phyloP scores from a whole-genome alignment of 371 early-diverging fungal genomes.

The Mucor piriformis region DNA sequence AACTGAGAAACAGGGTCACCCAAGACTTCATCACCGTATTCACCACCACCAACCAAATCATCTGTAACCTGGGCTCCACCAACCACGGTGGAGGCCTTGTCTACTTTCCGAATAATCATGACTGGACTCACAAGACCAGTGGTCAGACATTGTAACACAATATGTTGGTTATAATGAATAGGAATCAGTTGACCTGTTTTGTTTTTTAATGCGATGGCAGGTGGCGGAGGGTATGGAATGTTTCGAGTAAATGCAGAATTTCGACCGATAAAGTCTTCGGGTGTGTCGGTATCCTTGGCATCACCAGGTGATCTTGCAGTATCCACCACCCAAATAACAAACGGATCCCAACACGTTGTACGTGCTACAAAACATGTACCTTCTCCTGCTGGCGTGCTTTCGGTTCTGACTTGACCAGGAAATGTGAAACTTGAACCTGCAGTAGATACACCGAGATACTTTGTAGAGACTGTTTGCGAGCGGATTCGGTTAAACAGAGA shows the following conservation, averaged over 20 bases:
- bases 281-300: constrained; percentile 28
- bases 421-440: constrained; percentile 45
- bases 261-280: constrained; percentile 13
- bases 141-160: constrained; percentile 75
- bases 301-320: constrained; percentile 57
- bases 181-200: constrained; percentile 56
- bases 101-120: constrained; percentile 79
- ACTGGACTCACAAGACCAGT: constrained; percentile 80
- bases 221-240: constrained; percentile 65
- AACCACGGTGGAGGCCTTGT: constrained; percentile 74
- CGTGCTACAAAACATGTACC: constrained; percentile 71
- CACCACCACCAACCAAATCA: constrained; percentile 58
- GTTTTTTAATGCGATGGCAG: constrained; percentile 62
- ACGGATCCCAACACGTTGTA: constrained; percentile 78
- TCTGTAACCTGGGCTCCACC: constrained; percentile 49
- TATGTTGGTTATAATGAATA: constrained; percentile 77
- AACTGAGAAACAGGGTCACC: constrained; percentile 84
- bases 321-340: constrained; percentile 80
- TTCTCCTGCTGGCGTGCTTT: constrained; percentile 55
- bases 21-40: constrained; percentile 49
- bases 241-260: constrained; percentile 5
- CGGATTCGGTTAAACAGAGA: constrained; percentile 73
- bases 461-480: constrained; percentile 88
- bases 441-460: constrained; percentile 70
- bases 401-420: constrained; percentile 27